Evolutionary conservation across 805 yeast genomes (phyloP).

Genomic region (Kluyveromyces dobzhanskii): DNA sequence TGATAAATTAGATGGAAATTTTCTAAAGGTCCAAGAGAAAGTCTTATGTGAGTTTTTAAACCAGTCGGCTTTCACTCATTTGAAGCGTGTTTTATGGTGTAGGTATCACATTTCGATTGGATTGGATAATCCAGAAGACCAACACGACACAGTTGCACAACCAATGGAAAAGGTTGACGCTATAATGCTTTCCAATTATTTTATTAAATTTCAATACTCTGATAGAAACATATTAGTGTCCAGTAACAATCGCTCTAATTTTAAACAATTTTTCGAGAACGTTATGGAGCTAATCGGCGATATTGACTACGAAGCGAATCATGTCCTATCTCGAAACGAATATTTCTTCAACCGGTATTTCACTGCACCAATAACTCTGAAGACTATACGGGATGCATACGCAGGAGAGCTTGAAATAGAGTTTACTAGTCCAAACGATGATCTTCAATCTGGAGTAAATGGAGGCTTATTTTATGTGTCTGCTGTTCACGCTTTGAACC

Average conservation of each 20-base stretch:
- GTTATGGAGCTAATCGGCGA: slow-evolving; percentile 66
- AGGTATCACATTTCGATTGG: slow-evolving; percentile 60
- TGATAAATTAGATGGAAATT: slow-evolving; percentile 50
- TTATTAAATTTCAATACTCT: slow-evolving; percentile 31
- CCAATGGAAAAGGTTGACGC: slow-evolving; percentile 31
- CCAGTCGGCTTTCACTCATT: slow-evolving; percentile 49
- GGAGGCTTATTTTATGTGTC: slow-evolving; percentile 47
- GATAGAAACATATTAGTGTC: slow-evolving; percentile 52
- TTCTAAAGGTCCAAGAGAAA: slow-evolving; percentile 52
- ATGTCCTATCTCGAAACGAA: slow-evolving; percentile 38
- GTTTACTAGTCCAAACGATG: slow-evolving; percentile 27
- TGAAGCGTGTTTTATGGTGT: slow-evolving; percentile 74
- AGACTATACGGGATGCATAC: slow-evolving; percentile 41
- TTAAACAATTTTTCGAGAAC: slow-evolving; percentile 63
- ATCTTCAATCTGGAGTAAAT: slow-evolving; percentile 46
- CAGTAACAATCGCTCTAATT: slow-evolving; percentile 53
- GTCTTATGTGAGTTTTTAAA: slow-evolving; percentile 38
- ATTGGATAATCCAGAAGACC: slow-evolving; percentile 53
- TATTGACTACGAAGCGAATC: slow-evolving; percentile 39
- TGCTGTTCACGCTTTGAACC: slow-evolving; percentile 25
- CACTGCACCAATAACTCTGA: slow-evolving; percentile 36
- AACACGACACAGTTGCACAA: slow-evolving; percentile 47
- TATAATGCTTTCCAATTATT: slow-evolving; percentile 24
- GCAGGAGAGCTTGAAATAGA: slow-evolving; percentile 37
- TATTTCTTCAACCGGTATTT: slow-evolving; percentile 40